Conservation (phyloP, 1,284 basidiomycete species). For the Irpex sp. region DNA sequence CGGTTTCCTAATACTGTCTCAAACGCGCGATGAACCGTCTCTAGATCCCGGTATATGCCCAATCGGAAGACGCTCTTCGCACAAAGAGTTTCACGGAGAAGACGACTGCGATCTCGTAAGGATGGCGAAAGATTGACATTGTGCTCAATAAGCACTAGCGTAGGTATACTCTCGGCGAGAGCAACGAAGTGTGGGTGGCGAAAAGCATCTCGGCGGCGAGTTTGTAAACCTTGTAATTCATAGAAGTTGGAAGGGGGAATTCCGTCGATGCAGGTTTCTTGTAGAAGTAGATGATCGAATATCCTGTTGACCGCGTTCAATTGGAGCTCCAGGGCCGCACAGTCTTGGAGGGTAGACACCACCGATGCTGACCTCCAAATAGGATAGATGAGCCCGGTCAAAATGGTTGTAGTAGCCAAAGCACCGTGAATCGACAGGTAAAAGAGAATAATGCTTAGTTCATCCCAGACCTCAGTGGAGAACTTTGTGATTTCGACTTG, state of each 20-base stretch:
- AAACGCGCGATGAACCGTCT: conserved; percentile 63
- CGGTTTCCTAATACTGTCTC: conserved; percentile 54
- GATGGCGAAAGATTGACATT: conserved; percentile 47
- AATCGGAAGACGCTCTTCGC: conserved; percentile 61
- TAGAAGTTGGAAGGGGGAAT: conserved; percentile 50
- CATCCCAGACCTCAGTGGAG: conserved; percentile 59
- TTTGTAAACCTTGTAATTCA: conserved; percentile 63
- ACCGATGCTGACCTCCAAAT: conserved; percentile 58
- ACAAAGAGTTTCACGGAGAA: conserved; percentile 56
- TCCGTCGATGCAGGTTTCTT: conserved; percentile 42
- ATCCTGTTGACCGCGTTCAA: conserved; percentile 59
- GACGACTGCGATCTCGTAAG: conserved; percentile 42
- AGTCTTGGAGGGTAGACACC: conserved; percentile 33
- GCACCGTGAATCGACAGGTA: conserved; percentile 66
- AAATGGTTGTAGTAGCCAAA: conserved; percentile 64
- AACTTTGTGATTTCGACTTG: conserved; percentile 56
- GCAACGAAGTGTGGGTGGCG: conserved; percentile 57
- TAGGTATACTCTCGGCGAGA: conserved; percentile 60
- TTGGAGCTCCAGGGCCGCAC: conserved; percentile 42
- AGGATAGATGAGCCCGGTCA: conserved; percentile 71
- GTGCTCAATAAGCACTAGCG: conserved; percentile 66
- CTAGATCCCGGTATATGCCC: conserved; percentile 69
- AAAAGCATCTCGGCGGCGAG: conserved; percentile 64
- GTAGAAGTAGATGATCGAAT: conserved; percentile 56
- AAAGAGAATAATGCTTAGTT: conserved; percentile 56